Evolutionary conservation across 345 rosid species (phyloP), one percentile per base, ranked within the genome.

Genomic region (Pistacia atlantica): DNA sequence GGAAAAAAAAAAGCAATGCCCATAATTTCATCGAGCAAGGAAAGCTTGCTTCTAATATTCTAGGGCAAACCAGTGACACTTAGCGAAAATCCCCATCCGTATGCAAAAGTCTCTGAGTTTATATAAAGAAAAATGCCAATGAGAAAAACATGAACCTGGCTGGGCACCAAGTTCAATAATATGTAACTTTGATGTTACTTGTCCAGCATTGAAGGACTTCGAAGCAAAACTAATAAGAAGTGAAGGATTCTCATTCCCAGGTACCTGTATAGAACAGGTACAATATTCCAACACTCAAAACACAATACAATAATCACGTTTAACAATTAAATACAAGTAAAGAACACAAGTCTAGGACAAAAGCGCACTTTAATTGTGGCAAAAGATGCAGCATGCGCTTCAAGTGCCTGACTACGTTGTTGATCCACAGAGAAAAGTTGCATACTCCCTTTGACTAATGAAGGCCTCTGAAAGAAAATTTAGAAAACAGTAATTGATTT

Each of bases 311-410:
- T 2, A 31, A 31, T 31, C 33, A 31, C 33, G 33, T 31, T 31
- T 31, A 31, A 31, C 33, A 31, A 31, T 38, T 38, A 38, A 38
- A 38, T 38, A 38, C 42, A 38, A 38, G 42, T 38, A 38, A 38
- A 38, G 42, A 38, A 38, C 42, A 38, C 0, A 38, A 38, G 4
- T 38, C 4, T 38, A 11, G 9, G 14, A 38, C 18, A 35, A 52
- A 46, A 31, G 57, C 77, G 31, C 68, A 93, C 99, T 85, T 92
- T 96, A 74, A 89, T 88, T 72, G 88, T 91, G 20, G 98, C 97
- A 84, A 94, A 96, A 74, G 99, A 86, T 3, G 99, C 99, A 82
- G 99, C 98, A 88, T 96, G 99, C 35, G 98, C 99, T 83, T 96
- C 99, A 79, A 96, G 95, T 64, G 95, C 94, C 86, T 96, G 99